Conservation (phyloP, 345 rosid genomes). For the Eucalyptus albens region DNA sequence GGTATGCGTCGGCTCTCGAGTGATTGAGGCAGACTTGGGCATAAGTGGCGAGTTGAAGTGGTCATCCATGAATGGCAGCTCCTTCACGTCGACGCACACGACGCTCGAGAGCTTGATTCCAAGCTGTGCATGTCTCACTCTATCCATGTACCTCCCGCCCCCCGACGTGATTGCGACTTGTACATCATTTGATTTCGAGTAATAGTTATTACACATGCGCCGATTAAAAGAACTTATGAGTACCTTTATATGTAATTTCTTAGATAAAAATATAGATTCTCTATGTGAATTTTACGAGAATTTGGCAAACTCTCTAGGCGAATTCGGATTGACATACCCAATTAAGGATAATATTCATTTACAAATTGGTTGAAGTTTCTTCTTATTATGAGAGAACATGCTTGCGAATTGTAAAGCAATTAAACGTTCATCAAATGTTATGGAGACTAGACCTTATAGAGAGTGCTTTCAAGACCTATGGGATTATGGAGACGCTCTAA, state of each 20-base stretch:
- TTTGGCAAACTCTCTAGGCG: neutral
- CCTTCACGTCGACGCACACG: conserved; percentile 65
- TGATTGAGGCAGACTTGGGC: conserved; percentile 66
- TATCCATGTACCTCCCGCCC: conserved; percentile 37
- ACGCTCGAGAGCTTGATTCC: conserved; percentile 38
- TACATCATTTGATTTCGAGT: neutral
- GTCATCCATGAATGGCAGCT: conserved; percentile 50
- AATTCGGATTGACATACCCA: neutral
- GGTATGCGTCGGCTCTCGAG: conserved; percentile 47
- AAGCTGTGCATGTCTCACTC: conserved; percentile 65
- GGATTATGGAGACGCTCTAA: neutral
- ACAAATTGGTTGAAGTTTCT: neutral
- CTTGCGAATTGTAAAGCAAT: neutral
- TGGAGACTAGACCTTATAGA: too few relatives aligned
- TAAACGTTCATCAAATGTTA: too few relatives aligned
- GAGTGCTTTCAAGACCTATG: neutral
- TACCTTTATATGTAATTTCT: too few relatives aligned
- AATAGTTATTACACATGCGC: neutral
- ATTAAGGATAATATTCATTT: neutral
- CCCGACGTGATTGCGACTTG: conserved; percentile 81
- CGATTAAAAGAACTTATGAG: neutral
- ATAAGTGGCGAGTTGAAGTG: conserved; percentile 59
- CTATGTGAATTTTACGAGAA: too few relatives aligned
- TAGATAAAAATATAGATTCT: too few relatives aligned
- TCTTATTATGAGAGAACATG: neutral